phyloP scores from a whole-genome alignment of 805 yeast genomes.

The Teunomyces tritomae region DNA sequence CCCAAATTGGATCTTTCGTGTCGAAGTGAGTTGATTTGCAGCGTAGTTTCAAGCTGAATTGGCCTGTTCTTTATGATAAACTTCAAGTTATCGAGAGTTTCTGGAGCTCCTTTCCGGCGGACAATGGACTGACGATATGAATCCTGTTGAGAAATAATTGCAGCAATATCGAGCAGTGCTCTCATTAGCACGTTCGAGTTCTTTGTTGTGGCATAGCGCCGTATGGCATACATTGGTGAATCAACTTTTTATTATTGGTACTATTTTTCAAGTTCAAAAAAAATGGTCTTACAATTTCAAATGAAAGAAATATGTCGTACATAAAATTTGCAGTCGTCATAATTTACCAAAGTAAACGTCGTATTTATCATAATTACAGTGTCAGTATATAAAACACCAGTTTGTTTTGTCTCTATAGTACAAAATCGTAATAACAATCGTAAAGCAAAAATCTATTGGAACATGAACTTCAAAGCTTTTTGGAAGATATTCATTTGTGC shows the following conservation, averaged over 20 bases:
- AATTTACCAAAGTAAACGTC: too few species aligned
- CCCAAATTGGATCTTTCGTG: conserved; percentile 28
- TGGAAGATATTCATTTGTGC: conserved; percentile 5
- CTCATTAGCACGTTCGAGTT: conserved; percentile 14
- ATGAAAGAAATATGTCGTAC: neutral
- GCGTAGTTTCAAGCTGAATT: conserved; percentile 19
- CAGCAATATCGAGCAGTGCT: conserved; percentile 25
- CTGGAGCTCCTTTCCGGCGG: conserved; percentile 22
- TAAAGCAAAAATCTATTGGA: conserved; percentile 1
- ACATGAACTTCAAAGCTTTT: conserved; percentile 10
- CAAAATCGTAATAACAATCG: neutral
- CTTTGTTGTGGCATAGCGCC: conserved; percentile 7
- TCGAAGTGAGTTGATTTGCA: conserved; percentile 24
- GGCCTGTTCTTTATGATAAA: conserved; percentile 25
- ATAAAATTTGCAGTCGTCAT: neutral
- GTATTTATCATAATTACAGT: too few species aligned
- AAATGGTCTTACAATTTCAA: neutral
- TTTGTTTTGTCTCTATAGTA: neutral
- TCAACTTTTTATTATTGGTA: neutral
- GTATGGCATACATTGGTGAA: neutral
- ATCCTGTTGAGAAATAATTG: conserved; percentile 18
- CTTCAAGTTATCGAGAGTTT: conserved; percentile 17
- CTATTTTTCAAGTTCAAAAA: neutral
- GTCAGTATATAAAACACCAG: neutral
- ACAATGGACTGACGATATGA: conserved; percentile 26